Conservation (phyloP, 1,284 basidiomycete species). For the Ceratobasidium sp. region DNA sequence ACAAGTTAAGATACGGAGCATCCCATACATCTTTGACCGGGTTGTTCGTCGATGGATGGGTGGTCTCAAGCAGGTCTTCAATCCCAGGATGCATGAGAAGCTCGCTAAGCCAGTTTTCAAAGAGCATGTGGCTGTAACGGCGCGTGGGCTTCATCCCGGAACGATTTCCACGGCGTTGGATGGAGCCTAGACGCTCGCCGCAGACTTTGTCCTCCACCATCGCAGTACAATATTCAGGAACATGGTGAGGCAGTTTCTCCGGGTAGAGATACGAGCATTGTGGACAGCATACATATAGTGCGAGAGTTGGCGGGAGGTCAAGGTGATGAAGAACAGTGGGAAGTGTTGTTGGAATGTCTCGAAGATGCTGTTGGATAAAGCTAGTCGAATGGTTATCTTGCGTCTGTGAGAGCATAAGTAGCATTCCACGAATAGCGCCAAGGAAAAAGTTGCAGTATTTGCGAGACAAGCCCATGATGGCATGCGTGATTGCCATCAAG, state of each 20-base stretch:
- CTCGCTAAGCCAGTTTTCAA: constrained; percentile 28
- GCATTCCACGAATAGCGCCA: background rate
- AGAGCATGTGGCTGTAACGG: constrained; percentile 2
- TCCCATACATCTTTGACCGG: constrained; percentile 53
- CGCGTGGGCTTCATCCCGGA: background rate
- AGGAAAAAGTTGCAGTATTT: background rate
- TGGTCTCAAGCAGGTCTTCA: constrained; percentile 5
- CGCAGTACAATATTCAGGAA: background rate
- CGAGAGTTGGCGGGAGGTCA: background rate
- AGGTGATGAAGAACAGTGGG: background rate
- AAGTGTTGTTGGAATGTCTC: background rate
- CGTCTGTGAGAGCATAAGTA: background rate
- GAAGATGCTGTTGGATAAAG: background rate
- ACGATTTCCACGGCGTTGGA: background rate
- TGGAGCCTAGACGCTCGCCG: background rate
- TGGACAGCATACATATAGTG: background rate
- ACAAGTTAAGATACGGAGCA: constrained; percentile 52
- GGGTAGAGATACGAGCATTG: background rate
- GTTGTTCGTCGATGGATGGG: background rate
- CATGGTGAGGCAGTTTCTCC: background rate
- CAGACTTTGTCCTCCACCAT: background rate
- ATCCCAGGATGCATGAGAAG: constrained; percentile 29
- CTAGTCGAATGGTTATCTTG: background rate
- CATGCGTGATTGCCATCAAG: background rate
- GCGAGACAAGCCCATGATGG: background rate